Conservation (phyloP, 2,329 filamentous ascomycete genomes). For the Sporothrix humicola region DNA sequence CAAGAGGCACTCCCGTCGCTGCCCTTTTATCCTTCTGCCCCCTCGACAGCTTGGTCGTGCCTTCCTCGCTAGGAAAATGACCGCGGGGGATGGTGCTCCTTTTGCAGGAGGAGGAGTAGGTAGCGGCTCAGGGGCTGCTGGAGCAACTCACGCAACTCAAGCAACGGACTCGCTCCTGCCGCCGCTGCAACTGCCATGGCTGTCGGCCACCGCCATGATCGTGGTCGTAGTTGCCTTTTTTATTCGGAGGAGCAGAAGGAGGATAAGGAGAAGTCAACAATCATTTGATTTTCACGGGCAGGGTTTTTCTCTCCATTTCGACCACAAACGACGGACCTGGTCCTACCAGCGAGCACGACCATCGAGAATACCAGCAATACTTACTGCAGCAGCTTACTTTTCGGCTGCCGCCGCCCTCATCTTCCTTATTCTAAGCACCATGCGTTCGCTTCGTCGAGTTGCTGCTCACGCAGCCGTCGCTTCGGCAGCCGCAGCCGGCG, state of each 20-base stretch:
- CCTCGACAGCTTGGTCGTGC: too few species aligned
- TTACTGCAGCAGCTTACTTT: background rate
- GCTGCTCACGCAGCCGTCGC: slow-evolving; percentile 3
- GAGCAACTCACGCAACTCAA: background rate
- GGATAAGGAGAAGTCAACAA: background rate
- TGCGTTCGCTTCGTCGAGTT: slow-evolving; percentile 17
- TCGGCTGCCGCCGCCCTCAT: background rate
- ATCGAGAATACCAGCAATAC: background rate
- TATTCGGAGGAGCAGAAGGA: background rate
- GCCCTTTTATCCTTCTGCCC: background rate
- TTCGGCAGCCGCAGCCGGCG: background rate
- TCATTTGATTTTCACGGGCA: too few species aligned
- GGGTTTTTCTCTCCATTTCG: background rate
- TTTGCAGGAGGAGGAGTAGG: background rate
- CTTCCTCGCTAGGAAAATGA: background rate
- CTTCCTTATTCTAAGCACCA: background rate
- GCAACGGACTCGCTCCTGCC: background rate
- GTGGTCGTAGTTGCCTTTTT: slow-evolving; percentile 10
- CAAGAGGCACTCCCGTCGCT: too few species aligned
- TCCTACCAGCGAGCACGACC: background rate
- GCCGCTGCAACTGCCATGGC: slow-evolving; percentile 21
- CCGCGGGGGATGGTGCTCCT: slow-evolving; percentile 24
- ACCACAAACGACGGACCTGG: background rate
- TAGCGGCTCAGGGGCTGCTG: background rate
- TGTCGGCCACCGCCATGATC: slow-evolving; percentile 1